Base-by-base conservation (phyloP, 2,329 filamentous ascomycete genomes). In the Alternaria gansuensis region DNA sequence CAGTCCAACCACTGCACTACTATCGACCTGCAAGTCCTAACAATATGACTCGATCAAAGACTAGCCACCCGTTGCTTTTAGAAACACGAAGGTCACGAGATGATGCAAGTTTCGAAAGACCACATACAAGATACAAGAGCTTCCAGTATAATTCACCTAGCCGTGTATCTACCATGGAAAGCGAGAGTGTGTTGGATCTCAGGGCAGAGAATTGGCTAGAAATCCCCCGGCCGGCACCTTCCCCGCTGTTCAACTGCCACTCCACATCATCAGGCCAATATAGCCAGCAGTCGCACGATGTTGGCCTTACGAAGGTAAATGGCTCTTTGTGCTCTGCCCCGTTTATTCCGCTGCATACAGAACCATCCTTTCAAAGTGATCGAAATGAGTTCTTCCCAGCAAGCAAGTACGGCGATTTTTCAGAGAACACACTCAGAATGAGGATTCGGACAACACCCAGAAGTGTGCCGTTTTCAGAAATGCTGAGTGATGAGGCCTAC, bases 151-250 rank as follows among this genome's bases (percentile, higher is more conserved):
- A 5, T 14, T 7, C 37, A 14, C 24, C 21, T 7, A 5, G 3
- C 5, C 21, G 21, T 8, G 21, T 24, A n/a, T 31, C 21, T 3
- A 8, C 17, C n/a, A 33, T 21, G 11, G 34, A 44, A n/a, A 37
- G 24, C 24, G 33, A 39, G 8, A 39, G 41, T 5, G 3, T 48
- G 5, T 31, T 29, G 5, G 24, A 39, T 3, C 24, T 31, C 8
- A 39, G 17, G 14, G 29, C 33, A 24, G 51, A 37, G 28, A 17
- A 14, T 34, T 54, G 51, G 51, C 21, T 54, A 17, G 11, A 54
- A 13, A 54, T 26, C 26, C 51, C 51, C 1, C 31, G 33, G 5
- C 37, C 28, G 3, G 41, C 51, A 23, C 51, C 41, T 4, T 5
- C 21, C 23, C 21, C 17, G 7, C 31, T 41, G 11, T 13, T 17